These are phyloP conservation scores for Pelargonium cotyledonis DNA, from an alignment of 441 rosid genomes.

Conservation along the genomic window DNA sequence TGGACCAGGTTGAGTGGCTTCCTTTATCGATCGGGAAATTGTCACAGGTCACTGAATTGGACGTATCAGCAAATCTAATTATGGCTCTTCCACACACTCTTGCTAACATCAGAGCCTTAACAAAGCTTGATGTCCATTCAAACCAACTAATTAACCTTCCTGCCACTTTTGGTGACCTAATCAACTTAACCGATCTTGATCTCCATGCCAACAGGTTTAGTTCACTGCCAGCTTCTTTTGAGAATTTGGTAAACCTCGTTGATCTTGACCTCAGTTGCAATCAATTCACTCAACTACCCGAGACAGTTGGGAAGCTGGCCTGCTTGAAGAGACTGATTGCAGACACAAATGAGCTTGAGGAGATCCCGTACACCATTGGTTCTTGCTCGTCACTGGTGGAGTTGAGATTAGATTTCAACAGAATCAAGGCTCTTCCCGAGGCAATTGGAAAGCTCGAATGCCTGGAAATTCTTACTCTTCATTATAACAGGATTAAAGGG, in stretches of 20 bases:
- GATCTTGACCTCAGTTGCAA: slow-evolving; percentile 52
- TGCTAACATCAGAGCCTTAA: slow-evolving; percentile 36
- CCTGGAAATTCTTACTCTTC: slow-evolving; percentile 48
- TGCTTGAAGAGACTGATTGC: slow-evolving; percentile 36
- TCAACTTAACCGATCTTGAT: slow-evolving; percentile 41
- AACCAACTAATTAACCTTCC: slow-evolving; percentile 65
- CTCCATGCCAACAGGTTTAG: slow-evolving; percentile 50
- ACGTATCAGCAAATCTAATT: slow-evolving; percentile 52
- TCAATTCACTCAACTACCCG: slow-evolving; percentile 38
- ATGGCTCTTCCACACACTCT: slow-evolving; percentile 55
- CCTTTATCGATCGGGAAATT: slow-evolving; percentile 57
- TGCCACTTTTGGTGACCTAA: slow-evolving; percentile 45
- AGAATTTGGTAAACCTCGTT: slow-evolving; percentile 36
- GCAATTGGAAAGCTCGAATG: slow-evolving; percentile 46
- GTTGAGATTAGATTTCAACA: slow-evolving; percentile 55
- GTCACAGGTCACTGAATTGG: slow-evolving; percentile 33
- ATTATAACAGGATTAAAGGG: slow-evolving; percentile 55
- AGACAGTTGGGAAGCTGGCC: slow-evolving; percentile 36
- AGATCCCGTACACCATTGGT: slow-evolving; percentile 54
- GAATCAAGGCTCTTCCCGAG: slow-evolving; percentile 58
- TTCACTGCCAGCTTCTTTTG: slow-evolving; percentile 47
- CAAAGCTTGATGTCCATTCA: slow-evolving; percentile 47
- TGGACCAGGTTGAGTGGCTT: slow-evolving; percentile 62
- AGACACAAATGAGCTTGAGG: slow-evolving; percentile 59
- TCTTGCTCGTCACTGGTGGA: slow-evolving; percentile 39